phyloP scores from a whole-genome alignment of 2,329 filamentous ascomycete genomes.

The Colletotrichum eremochloae region DNA sequence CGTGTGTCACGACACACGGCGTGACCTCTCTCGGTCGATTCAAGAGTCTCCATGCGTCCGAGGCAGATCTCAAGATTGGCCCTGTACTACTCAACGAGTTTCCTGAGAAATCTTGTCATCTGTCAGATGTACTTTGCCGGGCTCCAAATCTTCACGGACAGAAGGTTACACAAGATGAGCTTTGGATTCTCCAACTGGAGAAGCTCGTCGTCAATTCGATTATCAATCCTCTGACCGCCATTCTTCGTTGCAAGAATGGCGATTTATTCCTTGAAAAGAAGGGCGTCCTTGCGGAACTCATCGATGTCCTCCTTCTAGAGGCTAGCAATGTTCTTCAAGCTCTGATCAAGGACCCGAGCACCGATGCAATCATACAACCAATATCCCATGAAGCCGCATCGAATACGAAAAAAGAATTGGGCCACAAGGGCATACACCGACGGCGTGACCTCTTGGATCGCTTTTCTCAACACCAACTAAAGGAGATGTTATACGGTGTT shows the following conservation, averaged over 20 bases:
- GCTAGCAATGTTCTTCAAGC: slow-evolving; percentile 78
- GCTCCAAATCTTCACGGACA: slow-evolving; percentile 60
- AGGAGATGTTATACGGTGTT: slow-evolving; percentile 60
- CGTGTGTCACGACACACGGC: slow-evolving; percentile 73
- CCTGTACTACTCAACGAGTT: slow-evolving; percentile 54
- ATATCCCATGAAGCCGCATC: background rate
- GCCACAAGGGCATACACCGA: slow-evolving; percentile 16
- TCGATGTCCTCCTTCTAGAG: slow-evolving; percentile 80
- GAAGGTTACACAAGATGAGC: slow-evolving; percentile 56
- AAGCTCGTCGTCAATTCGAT: slow-evolving; percentile 86
- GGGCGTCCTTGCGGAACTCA: slow-evolving; percentile 66
- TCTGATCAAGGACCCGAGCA: slow-evolving; percentile 70
- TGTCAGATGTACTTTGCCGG: slow-evolving; percentile 57
- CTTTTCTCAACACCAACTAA: slow-evolving; percentile 59
- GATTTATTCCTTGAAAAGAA: slow-evolving; percentile 72
- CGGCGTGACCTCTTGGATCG: slow-evolving; percentile 50
- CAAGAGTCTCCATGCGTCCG: slow-evolving; percentile 65
- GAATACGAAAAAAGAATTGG: no score
- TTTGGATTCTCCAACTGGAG: slow-evolving; percentile 79
- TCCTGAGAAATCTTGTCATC: slow-evolving; percentile 48
- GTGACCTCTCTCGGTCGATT: slow-evolving; percentile 66
- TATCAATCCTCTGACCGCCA: slow-evolving; percentile 86
- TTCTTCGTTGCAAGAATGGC: slow-evolving; percentile 85
- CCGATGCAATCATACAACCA: slow-evolving; percentile 53
- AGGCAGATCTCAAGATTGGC: slow-evolving; percentile 63